Conservation (phyloP, 192 early-diverging fungal genomes). For the Backusella morwellensis region DNA sequence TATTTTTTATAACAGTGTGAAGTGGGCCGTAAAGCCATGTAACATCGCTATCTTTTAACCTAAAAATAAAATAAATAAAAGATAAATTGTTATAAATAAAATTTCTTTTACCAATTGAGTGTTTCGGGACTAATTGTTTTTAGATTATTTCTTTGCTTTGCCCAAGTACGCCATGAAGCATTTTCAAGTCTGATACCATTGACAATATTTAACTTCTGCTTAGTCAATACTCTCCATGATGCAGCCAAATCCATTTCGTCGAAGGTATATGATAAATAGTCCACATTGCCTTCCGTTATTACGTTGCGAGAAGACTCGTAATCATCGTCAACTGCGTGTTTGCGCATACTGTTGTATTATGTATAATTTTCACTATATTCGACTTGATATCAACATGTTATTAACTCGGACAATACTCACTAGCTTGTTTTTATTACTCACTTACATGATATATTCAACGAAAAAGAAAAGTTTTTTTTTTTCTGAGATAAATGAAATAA, state of each 20-base stretch:
- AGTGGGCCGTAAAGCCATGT: conserved; percentile 70
- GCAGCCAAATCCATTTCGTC: conserved; percentile 62
- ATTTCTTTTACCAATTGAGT: conserved; percentile 47
- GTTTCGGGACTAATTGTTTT: conserved; percentile 48
- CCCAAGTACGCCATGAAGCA: conserved; percentile 68
- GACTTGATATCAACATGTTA: background rate
- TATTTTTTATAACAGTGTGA: conserved; percentile 46
- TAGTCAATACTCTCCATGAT: conserved; percentile 62
- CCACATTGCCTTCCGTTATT: conserved; percentile 46
- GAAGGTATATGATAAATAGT: conserved; percentile 60
- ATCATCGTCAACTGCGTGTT: conserved; percentile 24
- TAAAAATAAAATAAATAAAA: conserved; percentile 15
- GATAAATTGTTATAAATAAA: background rate
- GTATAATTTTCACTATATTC: background rate
- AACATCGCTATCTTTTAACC: conserved; percentile 65
- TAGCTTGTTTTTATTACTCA: too few species aligned
- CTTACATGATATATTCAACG: background rate
- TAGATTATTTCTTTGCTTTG: conserved; percentile 55
- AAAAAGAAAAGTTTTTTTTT: background rate
- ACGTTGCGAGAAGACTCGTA: conserved; percentile 12
- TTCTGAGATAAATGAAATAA: background rate
- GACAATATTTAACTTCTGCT: conserved; percentile 55
- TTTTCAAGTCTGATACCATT: conserved; percentile 67
- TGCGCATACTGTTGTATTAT: background rate
- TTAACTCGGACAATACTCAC: background rate